Evolutionary conservation across 2,329 filamentous ascomycete genomes (phyloP).

Genomic region (Ophiostoma fasciatum): DNA sequence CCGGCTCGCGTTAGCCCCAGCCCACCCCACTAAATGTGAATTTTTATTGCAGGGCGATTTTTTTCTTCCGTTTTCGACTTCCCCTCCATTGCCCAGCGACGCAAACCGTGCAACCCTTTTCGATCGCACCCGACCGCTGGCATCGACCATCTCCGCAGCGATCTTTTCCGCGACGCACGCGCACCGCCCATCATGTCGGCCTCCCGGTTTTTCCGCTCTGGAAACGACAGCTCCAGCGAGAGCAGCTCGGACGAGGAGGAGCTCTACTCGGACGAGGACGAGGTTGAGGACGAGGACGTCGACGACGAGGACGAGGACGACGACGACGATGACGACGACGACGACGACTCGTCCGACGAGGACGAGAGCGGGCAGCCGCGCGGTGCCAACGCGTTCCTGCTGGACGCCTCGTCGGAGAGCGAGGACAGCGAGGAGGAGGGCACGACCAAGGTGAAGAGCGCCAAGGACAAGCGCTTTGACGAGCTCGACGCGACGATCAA

Average conservation of each 20-base stretch:
- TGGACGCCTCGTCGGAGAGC: slow-evolving; percentile 51
- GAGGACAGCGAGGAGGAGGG: slow-evolving; percentile 77
- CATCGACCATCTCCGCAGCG: too few species aligned
- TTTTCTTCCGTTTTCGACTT: not conserved
- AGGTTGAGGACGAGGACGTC: slow-evolving; percentile 47
- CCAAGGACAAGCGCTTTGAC: slow-evolving; percentile 92
- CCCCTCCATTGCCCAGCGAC: not conserved
- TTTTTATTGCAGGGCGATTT: slow-evolving; percentile 5
- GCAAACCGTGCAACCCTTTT: too few species aligned
- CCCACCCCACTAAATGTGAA: slow-evolving; percentile 9
- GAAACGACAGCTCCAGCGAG: slow-evolving; percentile 85
- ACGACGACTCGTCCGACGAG: slow-evolving; percentile 31
- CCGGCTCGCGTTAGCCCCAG: slow-evolving; percentile 2
- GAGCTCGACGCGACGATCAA: slow-evolving; percentile 84
- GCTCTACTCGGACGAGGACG: slow-evolving; percentile 70
- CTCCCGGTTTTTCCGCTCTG: slow-evolving; percentile 93
- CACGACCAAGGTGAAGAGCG: slow-evolving; percentile 81
- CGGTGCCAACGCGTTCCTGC: slow-evolving; percentile 75
- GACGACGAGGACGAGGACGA: slow-evolving; percentile 40
- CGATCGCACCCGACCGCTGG: too few species aligned
- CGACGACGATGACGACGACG: slow-evolving; percentile 20
- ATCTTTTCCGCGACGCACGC: too few species aligned
- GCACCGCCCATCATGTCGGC: slow-evolving; percentile 38
- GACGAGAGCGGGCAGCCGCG: slow-evolving; percentile 46
- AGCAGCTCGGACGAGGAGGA: slow-evolving; percentile 94